Evolutionary conservation across 2,329 filamentous ascomycete genomes (phyloP).

Genomic region (Nemania serpens): DNA sequence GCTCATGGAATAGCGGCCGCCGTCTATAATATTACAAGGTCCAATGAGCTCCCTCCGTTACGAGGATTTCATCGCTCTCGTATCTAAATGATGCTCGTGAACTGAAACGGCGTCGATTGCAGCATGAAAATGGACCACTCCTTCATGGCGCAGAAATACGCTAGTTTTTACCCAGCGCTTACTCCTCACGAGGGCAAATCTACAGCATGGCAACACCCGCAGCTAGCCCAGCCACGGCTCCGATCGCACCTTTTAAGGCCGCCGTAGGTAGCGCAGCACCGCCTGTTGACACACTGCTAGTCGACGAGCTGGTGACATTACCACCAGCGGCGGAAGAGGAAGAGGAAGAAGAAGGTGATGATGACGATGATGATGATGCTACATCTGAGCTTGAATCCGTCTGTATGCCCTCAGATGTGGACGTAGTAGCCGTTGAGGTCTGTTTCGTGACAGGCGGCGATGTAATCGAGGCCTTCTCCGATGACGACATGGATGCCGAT

Average conservation of each 20-base stretch:
- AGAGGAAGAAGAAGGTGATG: neutral
- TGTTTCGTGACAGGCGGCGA: constrained; percentile 5
- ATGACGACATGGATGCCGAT: neutral
- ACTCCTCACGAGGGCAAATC: neutral
- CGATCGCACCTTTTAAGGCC: constrained; percentile 30
- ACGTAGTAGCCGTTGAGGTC: constrained; percentile 5
- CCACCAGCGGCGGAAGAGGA: constrained; percentile 7
- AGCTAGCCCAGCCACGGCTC: constrained; percentile 30
- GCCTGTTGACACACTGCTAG: constrained; percentile 26
- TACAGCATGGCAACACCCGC: constrained; percentile 33
- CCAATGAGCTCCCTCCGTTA: neutral
- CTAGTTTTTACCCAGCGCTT: neutral
- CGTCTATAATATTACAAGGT: neutral
- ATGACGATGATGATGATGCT: too few species aligned
- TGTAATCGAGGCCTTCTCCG: constrained; percentile 8
- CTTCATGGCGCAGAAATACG: too few species aligned
- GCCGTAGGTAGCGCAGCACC: constrained; percentile 31
- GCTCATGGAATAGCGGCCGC: neutral
- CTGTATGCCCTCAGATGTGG: constrained; percentile 3
- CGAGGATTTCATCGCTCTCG: too few species aligned
- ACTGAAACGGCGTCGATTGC: too few species aligned
- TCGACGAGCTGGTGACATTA: neutral
- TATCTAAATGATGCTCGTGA: too few species aligned
- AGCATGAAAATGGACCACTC: too few species aligned
- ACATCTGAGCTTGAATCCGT: constrained; percentile 1